phyloP scores from a whole-genome alignment of 176 grass and related monocot species.

The Raddia guianensis region DNA sequence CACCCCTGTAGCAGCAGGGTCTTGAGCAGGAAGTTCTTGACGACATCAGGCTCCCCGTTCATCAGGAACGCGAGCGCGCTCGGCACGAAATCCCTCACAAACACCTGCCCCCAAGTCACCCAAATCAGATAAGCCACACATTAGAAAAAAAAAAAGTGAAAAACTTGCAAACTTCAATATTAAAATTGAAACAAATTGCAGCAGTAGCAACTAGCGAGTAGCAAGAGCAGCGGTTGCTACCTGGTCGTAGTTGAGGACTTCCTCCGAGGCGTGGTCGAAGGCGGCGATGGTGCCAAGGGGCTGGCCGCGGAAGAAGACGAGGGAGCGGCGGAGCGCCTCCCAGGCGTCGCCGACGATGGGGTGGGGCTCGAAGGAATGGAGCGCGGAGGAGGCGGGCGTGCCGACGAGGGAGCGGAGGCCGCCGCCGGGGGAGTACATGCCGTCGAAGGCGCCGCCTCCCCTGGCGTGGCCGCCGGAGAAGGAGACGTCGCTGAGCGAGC shows the following conservation, averaged over 20 bases:
- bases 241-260: constrained; percentile 79
- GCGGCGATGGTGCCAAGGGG: constrained; percentile 70
- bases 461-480: constrained; percentile 51
- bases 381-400: constrained; percentile 63
- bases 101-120: constrained; percentile 47
- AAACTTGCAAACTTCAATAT: not conserved
- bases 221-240: constrained; percentile 7
- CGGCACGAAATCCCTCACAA: constrained; percentile 81
- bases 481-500: constrained; percentile 74
- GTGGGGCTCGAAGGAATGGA: constrained; percentile 70
- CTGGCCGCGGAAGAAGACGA: constrained; percentile 73
- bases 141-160: not conserved
- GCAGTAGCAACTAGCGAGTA: no score
- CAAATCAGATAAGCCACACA: not conserved
- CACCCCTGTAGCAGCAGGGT: constrained; percentile 69
- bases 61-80: constrained; percentile 75
- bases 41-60: constrained; percentile 72
- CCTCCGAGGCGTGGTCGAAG: constrained; percentile 70
- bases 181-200: not conserved
- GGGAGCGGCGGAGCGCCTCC: constrained; percentile 72
- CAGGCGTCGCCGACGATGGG: constrained; percentile 70
- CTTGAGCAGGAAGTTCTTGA: constrained; percentile 77
- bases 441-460: constrained; percentile 41
- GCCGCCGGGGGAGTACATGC: constrained; percentile 76
- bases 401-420: constrained; percentile 59